Evolutionary conservation across 2,329 filamentous ascomycete genomes (phyloP).

Genomic region (Paecilomyces fulvus): DNA sequence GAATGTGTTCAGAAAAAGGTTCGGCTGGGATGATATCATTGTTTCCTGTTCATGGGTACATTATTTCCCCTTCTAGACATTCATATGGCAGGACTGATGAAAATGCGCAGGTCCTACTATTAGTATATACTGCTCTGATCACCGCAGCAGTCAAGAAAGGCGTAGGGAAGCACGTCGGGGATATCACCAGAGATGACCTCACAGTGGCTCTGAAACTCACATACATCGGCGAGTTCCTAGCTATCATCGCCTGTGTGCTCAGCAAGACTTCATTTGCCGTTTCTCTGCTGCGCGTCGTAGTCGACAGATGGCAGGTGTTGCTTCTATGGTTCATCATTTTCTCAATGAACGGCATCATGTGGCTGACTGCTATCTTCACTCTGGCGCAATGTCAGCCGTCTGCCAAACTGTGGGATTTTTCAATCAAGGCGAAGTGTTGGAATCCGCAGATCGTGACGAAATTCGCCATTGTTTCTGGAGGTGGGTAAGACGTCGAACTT

Average conservation of each 20-base stretch:
- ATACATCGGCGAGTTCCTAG: slow-evolving; percentile 23
- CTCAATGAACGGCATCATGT: slow-evolving; percentile 15
- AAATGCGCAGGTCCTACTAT: background rate
- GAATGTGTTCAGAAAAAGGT: background rate
- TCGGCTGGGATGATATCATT: background rate
- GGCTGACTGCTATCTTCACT: slow-evolving; percentile 12
- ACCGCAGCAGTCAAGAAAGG: slow-evolving; percentile 9
- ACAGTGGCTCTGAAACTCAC: slow-evolving; percentile 11
- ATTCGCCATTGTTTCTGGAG: slow-evolving; percentile 15
- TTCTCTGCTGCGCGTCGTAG: slow-evolving; percentile 32
- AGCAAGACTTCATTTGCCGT: slow-evolving; percentile 34
- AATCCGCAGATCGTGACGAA: slow-evolving; percentile 11
- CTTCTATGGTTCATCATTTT: slow-evolving; percentile 27
- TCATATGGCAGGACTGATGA: background rate
- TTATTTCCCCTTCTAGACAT: background rate
- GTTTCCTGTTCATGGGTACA: background rate
- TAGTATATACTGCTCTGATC: slow-evolving; percentile 10
- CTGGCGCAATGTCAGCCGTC: slow-evolving; percentile 15
- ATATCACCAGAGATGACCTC: slow-evolving; percentile 7
- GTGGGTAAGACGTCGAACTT: slow-evolving; percentile 2
- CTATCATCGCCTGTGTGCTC: slow-evolving; percentile 32
- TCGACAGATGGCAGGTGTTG: slow-evolving; percentile 23
- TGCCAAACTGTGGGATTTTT: slow-evolving; percentile 12
- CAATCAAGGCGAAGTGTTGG: slow-evolving; percentile 15
- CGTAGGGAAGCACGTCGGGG: slow-evolving; percentile 8